Percentiles rank a stretch among this genome's conserved stretches.
Conservation (phyloP, 208 protist species). For the Trypanosoma boissoni region DNA sequence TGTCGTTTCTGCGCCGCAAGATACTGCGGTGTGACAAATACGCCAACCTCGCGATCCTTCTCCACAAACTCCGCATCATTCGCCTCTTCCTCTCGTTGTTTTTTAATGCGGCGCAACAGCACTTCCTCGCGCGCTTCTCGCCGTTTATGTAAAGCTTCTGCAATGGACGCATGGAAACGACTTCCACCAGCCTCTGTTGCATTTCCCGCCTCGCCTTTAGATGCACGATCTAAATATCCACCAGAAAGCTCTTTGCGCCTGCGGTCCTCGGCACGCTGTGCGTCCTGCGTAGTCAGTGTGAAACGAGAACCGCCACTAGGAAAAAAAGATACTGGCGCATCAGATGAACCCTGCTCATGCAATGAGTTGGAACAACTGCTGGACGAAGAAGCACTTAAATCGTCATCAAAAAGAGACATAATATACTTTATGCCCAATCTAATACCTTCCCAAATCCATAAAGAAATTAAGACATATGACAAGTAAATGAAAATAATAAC, state of each 20-base stretch:
- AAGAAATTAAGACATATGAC: slow-evolving; percentile 6
- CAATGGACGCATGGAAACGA: slow-evolving; percentile 58
- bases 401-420: slow-evolving; percentile 35
- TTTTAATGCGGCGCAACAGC: slow-evolving; percentile 33
- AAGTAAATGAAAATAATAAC: slow-evolving; percentile 6
- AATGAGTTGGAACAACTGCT: slow-evolving; percentile 1
- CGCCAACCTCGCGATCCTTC: slow-evolving; percentile 69
- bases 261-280: slow-evolving; percentile 13
- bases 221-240: background rate
- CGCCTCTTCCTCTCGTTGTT: slow-evolving; percentile 45
- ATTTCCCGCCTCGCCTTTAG: background rate
- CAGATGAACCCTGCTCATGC: no score
- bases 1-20: slow-evolving; percentile 43
- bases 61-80: slow-evolving; percentile 32
- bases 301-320: slow-evolving; percentile 2
- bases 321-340: no score
- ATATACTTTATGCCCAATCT: background rate
- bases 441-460: slow-evolving; percentile 3
- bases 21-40: slow-evolving; percentile 72
- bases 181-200: slow-evolving; percentile 5
- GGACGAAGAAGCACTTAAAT: slow-evolving; percentile 12
- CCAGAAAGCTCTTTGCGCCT: slow-evolving; percentile 10
- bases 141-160: slow-evolving; percentile 40
- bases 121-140: slow-evolving; percentile 42
- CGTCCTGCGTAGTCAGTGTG: slow-evolving; percentile 23